Percentiles rank a stretch among this genome's conserved stretches.
These are phyloP conservation scores for Scytalidium sp. DNA, from an alignment of 2,329 filamentous ascomycete genomes.

Conservation along the genomic window DNA sequence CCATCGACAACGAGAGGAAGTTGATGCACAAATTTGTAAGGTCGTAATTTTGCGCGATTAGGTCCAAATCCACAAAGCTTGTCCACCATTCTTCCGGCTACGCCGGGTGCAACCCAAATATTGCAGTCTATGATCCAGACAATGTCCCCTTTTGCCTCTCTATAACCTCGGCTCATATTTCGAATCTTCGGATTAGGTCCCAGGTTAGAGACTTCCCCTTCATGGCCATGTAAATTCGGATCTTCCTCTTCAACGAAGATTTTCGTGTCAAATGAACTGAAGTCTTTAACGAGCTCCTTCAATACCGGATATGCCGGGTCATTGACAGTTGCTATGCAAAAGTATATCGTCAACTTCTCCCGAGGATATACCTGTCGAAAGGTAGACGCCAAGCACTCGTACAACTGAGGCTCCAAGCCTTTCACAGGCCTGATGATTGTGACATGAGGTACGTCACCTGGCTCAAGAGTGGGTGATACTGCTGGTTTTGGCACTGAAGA, in stretches of 20 bases:
- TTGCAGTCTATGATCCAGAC: constrained; percentile 98
- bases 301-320: constrained; percentile 80
- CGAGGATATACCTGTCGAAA: constrained; percentile 79
- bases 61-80: constrained; percentile 69
- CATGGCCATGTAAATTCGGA: constrained; percentile 57
- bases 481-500: constrained; percentile 46
- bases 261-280: constrained; percentile 66
- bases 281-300: constrained; percentile 67
- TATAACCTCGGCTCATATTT: constrained; percentile 90
- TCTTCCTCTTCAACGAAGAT: constrained; percentile 83
- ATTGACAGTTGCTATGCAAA: constrained; percentile 72
- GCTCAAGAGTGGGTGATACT: constrained; percentile 46
- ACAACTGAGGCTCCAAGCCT: constrained; percentile 83
- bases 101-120: constrained; percentile 80
- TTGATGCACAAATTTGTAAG: constrained; percentile 93
- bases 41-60: constrained; percentile 44
- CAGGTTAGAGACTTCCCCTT: constrained; percentile 53
- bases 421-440: constrained; percentile 93
- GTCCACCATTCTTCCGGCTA: constrained; percentile 85
- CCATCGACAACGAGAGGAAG: constrained; percentile 85
- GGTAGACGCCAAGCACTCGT: constrained; percentile 86
- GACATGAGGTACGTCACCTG: constrained; percentile 68
- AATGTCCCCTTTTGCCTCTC: constrained; percentile 82
- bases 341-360: constrained; percentile 72
- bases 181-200: constrained; percentile 98